Evolutionary conservation across 352 stramenopile species (phyloP).

Genomic region (Paralagenidium karlingii): DNA sequence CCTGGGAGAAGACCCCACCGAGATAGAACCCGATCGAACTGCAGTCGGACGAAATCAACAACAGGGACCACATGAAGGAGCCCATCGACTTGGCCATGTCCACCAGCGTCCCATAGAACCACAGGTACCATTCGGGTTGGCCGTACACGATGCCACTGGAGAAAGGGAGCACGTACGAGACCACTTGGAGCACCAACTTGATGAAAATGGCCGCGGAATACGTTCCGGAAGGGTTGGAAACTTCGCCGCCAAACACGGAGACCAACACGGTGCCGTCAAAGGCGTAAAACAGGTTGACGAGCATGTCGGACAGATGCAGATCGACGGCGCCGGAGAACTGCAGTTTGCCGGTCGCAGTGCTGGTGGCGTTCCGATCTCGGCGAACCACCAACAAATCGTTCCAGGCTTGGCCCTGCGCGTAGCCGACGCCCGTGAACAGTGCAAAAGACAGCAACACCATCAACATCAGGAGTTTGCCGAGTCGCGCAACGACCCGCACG

Average conservation of each 20-base stretch:
- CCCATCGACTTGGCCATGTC: conserved; percentile 70
- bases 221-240: conserved; percentile 65
- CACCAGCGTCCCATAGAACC: conserved; percentile 43
- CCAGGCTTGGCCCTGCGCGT: too few relatives aligned
- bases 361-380: too few relatives aligned
- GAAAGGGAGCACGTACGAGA: conserved; percentile 81
- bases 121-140: conserved; percentile 56
- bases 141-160: conserved; percentile 64
- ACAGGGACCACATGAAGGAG: conserved; percentile 59
- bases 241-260: conserved; percentile 85
- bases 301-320: too few relatives aligned
- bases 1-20: conserved; percentile 81
- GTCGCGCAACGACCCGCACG: conserved; percentile 15
- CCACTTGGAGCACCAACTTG: conserved; percentile 52
- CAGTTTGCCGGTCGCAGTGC: too few relatives aligned
- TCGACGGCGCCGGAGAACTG: too few relatives aligned
- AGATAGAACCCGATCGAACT: conserved; percentile 87
- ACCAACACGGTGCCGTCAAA: conserved; percentile 89
- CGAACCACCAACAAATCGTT: too few relatives aligned
- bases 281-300: too few relatives aligned
- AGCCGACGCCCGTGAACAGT: too few relatives aligned
- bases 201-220: conserved; percentile 82
- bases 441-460: too few relatives aligned
- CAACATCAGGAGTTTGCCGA: conserved; percentile 15
- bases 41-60: too few relatives aligned